phyloP scores from a whole-genome alignment of 2,329 filamentous ascomycete genomes.

The Apiospora kogelbergensis region DNA sequence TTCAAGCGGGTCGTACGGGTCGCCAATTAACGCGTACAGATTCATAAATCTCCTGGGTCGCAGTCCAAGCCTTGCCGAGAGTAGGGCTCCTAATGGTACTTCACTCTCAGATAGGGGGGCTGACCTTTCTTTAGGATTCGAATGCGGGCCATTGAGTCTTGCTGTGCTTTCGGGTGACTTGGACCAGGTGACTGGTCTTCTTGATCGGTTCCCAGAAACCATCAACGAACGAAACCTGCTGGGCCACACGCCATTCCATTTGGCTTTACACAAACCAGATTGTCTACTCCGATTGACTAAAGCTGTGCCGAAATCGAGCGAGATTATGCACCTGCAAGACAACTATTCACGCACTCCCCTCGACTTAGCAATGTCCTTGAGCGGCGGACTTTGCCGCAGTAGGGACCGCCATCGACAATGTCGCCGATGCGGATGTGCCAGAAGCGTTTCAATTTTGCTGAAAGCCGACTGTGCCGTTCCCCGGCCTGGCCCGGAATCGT shows the following conservation, averaged over 20 bases:
- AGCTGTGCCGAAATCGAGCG: not conserved
- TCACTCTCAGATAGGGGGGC: no score
- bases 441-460: not conserved
- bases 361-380: not conserved
- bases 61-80: no score
- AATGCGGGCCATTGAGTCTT: not conserved
- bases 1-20: no score
- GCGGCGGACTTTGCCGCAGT: not conserved
- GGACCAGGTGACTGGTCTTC: not conserved
- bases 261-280: not conserved
- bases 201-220: not conserved
- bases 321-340: not conserved
- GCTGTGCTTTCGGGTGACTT: not conserved
- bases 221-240: not conserved
- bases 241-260: not conserved
- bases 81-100: no score
- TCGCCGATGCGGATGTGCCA: no score
- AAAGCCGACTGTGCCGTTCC: not conserved
- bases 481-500: no score
- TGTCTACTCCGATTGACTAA: not conserved
- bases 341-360: not conserved
- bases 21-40: no score
- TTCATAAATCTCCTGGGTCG: no score
- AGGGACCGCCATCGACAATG: no score
- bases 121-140: not conserved